Conservation (phyloP, 2,329 filamentous ascomycete genomes). For the Sarocladium kiliense region DNA sequence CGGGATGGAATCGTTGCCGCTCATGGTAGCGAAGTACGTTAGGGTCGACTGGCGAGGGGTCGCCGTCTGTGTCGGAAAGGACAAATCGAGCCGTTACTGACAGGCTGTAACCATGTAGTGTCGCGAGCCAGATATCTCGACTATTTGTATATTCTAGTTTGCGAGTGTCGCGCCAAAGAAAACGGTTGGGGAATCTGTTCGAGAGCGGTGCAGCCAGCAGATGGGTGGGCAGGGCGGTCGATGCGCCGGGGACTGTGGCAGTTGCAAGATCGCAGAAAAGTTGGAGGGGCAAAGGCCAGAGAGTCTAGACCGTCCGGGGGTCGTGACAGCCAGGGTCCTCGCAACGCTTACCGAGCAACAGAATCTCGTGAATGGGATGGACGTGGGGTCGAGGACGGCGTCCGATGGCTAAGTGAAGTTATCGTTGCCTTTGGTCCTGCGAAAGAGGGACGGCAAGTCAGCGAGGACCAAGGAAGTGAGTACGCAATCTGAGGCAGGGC, state of each 20-base stretch:
- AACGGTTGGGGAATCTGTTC: background rate
- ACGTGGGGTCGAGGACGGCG: background rate
- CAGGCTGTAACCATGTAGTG: conserved; percentile 15
- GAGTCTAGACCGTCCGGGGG: conserved; percentile 7
- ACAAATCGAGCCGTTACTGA: background rate
- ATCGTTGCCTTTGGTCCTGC: background rate
- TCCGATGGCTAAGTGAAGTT: background rate
- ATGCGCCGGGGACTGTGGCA: background rate
- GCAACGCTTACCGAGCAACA: background rate
- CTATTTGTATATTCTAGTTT: background rate
- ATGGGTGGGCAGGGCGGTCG: conserved; percentile 1
- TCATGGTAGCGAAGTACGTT: conserved; percentile 11
- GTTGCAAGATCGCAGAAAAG: conserved; percentile 7
- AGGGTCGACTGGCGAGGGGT: conserved; percentile 7
- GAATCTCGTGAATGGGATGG: background rate
- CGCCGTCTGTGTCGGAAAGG: background rate
- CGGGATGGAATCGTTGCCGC: conserved; percentile 32
- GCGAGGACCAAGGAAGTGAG: background rate
- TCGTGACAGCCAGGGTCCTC: background rate
- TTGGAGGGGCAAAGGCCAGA: conserved; percentile 4
- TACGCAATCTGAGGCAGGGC: background rate
- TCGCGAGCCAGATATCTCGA: conserved; percentile 27
- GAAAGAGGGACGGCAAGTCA: background rate
- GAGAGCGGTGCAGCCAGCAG: background rate
- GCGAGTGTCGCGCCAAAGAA: conserved; percentile 12